These are phyloP conservation scores for Phylloporus sp. DNA, from an alignment of 768 basidiomycete genomes.

Conservation along the genomic window DNA sequence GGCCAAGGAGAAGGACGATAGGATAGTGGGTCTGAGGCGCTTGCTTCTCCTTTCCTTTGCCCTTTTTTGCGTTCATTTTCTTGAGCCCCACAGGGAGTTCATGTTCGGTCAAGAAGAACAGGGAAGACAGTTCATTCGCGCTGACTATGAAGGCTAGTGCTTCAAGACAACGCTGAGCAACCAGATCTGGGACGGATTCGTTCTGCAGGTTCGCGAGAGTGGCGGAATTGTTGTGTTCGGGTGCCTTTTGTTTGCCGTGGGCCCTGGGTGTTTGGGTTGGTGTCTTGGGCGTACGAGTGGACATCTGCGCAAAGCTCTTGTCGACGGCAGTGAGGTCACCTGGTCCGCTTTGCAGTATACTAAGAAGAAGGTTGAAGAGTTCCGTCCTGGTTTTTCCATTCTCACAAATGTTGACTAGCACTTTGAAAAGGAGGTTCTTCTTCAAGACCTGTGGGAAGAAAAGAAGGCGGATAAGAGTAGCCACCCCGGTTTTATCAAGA, in stretches of 20 bases:
- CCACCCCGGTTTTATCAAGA: constrained; percentile 85
- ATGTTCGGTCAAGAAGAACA: constrained; percentile 96
- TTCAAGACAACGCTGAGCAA: constrained; percentile 93
- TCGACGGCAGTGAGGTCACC: constrained; percentile 91
- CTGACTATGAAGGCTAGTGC: constrained; percentile 84
- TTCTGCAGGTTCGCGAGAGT: constrained; percentile 53
- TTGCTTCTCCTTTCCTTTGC: constrained; percentile 93
- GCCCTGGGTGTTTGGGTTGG: constrained; percentile 39
- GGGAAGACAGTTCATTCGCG: constrained; percentile 76
- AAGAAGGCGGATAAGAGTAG: constrained; percentile 84
- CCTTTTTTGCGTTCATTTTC: constrained; percentile 70
- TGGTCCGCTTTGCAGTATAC: constrained; percentile 91
- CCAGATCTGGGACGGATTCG: constrained; percentile 86
- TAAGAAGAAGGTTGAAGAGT: constrained; percentile 90
- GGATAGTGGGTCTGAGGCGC: constrained; percentile 81
- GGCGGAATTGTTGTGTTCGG: constrained; percentile 50
- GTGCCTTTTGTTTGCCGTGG: constrained; percentile 66
- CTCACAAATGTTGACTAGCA: constrained; percentile 93
- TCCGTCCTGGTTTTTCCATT: constrained; percentile 89
- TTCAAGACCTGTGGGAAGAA: constrained; percentile 94
- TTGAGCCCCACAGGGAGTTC: constrained; percentile 81
- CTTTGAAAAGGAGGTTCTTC: constrained; percentile 81
- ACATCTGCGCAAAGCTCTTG: constrained; percentile 90
- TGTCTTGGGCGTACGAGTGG: constrained; percentile 62
- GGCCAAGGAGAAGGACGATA: constrained; percentile 80